Evolutionary conservation across 75 land plant species (phyloP).

Genomic region (Pinus tabuliformis): DNA sequence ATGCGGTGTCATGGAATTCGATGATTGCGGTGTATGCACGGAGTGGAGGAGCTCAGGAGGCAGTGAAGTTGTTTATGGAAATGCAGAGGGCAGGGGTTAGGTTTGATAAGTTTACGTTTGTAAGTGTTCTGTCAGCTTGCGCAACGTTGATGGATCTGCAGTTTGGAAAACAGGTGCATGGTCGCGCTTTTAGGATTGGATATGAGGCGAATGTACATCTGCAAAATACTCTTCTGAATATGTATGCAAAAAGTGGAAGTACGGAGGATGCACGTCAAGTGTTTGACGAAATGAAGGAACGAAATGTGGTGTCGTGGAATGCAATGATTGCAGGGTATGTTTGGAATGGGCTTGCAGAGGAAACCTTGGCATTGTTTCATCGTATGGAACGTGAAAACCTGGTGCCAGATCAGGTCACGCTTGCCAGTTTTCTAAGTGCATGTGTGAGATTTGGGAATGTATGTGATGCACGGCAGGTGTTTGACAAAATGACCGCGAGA

Average conservation of each 20-base stretch:
- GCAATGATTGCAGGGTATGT: constrained; percentile 66
- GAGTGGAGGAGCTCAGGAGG: constrained; percentile 9
- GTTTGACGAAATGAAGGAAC: constrained; percentile 27
- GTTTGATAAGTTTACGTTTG: constrained; percentile 43
- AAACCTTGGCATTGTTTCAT: constrained; percentile 20
- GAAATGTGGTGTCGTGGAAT: constrained; percentile 62
- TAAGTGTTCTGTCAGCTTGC: constrained; percentile 30
- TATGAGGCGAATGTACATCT: constrained; percentile 42
- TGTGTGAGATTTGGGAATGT: constrained; percentile 43
- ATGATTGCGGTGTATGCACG: constrained; percentile 27
- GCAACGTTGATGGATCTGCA: constrained; percentile 2
- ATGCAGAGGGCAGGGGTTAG: constrained; percentile 24
- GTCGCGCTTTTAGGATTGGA: constrained; percentile 27
- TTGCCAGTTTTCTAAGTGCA: constrained; percentile 31
- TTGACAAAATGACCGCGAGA: constrained; percentile 35
- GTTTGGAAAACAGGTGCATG: constrained; percentile 31
- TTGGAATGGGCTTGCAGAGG: constrained; percentile 24
- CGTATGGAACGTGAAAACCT: constrained; percentile 28
- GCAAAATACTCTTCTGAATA: constrained; percentile 49
- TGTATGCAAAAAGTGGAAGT: constrained; percentile 53
- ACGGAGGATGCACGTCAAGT: constrained; percentile 37
- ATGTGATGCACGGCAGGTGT: constrained; percentile 39
- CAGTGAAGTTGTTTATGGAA: constrained; percentile 15
- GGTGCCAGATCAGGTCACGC: constrained; percentile 49
- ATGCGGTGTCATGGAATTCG: constrained; percentile 45